Base-by-base conservation (phyloP, 2,329 filamentous ascomycete species). In the Fusarium siculi region DNA sequence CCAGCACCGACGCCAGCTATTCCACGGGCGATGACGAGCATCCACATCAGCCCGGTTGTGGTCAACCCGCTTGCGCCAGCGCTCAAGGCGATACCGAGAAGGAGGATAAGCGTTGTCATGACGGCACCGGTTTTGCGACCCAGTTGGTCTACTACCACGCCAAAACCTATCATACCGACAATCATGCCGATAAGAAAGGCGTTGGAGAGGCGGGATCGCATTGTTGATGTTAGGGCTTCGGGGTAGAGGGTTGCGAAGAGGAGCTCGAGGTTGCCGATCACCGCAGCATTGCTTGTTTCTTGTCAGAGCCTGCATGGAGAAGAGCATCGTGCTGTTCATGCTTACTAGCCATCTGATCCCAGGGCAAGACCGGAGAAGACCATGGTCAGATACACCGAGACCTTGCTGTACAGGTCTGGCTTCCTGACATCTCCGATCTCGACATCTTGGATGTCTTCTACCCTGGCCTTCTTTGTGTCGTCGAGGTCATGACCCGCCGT, bases 271-370 rank as follows among this genome's bases (percentile, higher is more conserved):
- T 65, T 65, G 7, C 63, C 63, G 15, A 65, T 63, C 1, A 65
- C 63, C 0, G 47, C 40, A 2, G 62, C 62, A 34, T 65, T 65
- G 47, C 62, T 63, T 32, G 16, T 10, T 2, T 7, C 18, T 21
- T 34, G 42, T 62, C 10, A 62, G 32, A 32, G 15, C 10, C 2
- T 39, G 23, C 4, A 47, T 23, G 1, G 14, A 37, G 9, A 32
- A n/a, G 0, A 18, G 6, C 3, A 11, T 18, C 14, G 4, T 34
- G n/a, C 7, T 16, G 8, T 5, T 14, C 4, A 5, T 50, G 47
- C 47, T 46, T 63, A 65, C 62, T 65, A 65, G n/a, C 62, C 62
- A 54, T 65, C 62, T 12, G 62, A 65, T 4, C 62, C 62, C 4
- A 65, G 9, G 12, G 62, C 56, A 9, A 62, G 60, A 4, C 60